Conservation (phyloP, 805 yeast genomes). For the Kurtzmaniella cleridarum region DNA sequence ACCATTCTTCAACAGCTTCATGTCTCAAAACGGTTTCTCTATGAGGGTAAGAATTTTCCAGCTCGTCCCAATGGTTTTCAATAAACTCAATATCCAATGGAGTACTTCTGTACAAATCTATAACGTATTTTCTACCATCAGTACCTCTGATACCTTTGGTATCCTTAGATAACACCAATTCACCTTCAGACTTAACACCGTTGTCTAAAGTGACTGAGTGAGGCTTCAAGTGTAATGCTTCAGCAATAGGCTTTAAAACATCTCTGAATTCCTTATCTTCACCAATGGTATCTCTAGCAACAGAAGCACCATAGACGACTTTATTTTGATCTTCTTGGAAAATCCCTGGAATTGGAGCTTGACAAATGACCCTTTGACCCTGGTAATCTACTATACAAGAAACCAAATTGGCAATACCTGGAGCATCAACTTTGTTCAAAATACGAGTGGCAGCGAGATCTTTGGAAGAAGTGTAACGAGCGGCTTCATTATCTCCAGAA, state of each 20-base stretch:
- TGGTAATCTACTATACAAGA: conserved; percentile 87
- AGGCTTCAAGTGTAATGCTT: conserved; percentile 70
- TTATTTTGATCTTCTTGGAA: conserved; percentile 46
- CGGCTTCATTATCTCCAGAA: conserved; percentile 81
- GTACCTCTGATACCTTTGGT: conserved; percentile 82
- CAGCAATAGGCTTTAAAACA: conserved; percentile 57
- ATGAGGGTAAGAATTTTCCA: conserved; percentile 67
- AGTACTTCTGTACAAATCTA: conserved; percentile 78
- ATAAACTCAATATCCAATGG: conserved; percentile 80
- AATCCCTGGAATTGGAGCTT: conserved; percentile 94
- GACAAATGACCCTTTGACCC: conserved; percentile 85
- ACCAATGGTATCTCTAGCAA: conserved; percentile 47
- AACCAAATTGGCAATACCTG: conserved; percentile 63
- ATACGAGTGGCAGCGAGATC: conserved; percentile 71
- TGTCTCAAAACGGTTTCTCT: conserved; percentile 71
- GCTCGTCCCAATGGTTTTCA: conserved; percentile 47
- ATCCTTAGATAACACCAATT: conserved; percentile 65
- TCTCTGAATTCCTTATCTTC: conserved; percentile 49
- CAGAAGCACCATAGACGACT: conserved; percentile 72
- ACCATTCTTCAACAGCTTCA: conserved; percentile 91
- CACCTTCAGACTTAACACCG: conserved; percentile 35
- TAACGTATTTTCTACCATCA: conserved; percentile 77
- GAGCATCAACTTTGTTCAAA: conserved; percentile 59
- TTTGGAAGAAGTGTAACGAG: conserved; percentile 71
- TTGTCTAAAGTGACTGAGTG: conserved; percentile 52